phyloP scores from a whole-genome alignment of 768 basidiomycete genomes.

The Neoboletus brunneissimus region DNA sequence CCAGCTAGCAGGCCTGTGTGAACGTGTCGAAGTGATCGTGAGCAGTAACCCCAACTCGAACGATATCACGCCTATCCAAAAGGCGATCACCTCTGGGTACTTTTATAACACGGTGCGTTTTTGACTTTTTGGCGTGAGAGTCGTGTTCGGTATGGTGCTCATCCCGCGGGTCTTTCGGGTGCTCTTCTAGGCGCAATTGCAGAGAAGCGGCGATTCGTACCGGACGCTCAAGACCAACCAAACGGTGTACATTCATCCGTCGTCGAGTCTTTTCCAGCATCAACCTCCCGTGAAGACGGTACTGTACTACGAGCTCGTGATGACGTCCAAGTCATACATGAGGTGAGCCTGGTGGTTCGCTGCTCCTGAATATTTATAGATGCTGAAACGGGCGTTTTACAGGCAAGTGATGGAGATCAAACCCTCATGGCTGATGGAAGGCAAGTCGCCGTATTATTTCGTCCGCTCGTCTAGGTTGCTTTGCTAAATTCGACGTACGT shows the following conservation, averaged over 20 bases:
- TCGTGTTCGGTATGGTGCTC: neutral
- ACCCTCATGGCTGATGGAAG: slow-evolving; percentile 89
- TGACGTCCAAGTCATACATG: slow-evolving; percentile 98
- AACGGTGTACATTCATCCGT: slow-evolving; percentile 96
- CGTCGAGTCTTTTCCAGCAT: slow-evolving; percentile 90
- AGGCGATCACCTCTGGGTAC: slow-evolving; percentile 92
- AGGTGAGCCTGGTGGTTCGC: slow-evolving; percentile 40
- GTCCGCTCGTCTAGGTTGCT: neutral
- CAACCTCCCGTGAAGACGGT: slow-evolving; percentile 91
- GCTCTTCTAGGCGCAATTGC: slow-evolving; percentile 69
- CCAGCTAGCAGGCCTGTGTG: slow-evolving; percentile 92
- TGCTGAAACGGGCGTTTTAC: neutral
- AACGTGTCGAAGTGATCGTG: slow-evolving; percentile 93
- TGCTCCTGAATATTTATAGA: neutral
- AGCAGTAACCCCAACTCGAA: slow-evolving; percentile 86
- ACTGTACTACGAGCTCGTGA: slow-evolving; percentile 94
- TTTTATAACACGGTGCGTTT: slow-evolving; percentile 86
- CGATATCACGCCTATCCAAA: slow-evolving; percentile 91
- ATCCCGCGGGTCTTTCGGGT: neutral
- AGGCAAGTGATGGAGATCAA: slow-evolving; percentile 99
- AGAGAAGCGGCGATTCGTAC: slow-evolving; percentile 96
- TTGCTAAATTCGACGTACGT: slow-evolving; percentile 1
- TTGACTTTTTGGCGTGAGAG: neutral
- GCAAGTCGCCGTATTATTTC: slow-evolving; percentile 37
- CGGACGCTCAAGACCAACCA: slow-evolving; percentile 95